phyloP scores from a whole-genome alignment of 345 rosid species.

The Eutrema heterophyllum region DNA sequence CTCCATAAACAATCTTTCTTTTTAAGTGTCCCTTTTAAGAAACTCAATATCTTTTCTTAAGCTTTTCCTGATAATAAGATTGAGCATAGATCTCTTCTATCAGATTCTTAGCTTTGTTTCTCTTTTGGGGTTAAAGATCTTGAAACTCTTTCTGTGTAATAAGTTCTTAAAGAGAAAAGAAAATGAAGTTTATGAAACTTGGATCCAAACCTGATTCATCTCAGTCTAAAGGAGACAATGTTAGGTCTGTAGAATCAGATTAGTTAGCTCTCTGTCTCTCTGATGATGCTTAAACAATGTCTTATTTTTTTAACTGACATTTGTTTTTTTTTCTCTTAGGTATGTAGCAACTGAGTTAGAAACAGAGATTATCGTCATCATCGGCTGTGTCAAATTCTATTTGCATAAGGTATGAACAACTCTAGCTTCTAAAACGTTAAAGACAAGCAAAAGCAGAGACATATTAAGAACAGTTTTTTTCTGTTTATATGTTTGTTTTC shows the following conservation, averaged over 20 bases:
- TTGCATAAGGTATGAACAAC: slow-evolving; percentile 53
- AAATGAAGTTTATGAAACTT: slow-evolving; percentile 90
- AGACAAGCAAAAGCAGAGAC: not conserved
- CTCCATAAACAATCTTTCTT: not conserved
- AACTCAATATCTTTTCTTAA: not conserved
- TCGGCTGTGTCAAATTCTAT: slow-evolving; percentile 50
- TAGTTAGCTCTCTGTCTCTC: not conserved
- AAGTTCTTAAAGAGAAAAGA: slow-evolving; percentile 30
- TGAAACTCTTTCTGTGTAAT: not conserved
- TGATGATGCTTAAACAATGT: not conserved
- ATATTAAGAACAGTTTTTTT: not conserved
- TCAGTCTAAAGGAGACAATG: slow-evolving; percentile 53
- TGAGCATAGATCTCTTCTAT: not conserved
- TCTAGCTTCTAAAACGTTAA: not conserved
- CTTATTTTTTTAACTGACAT: not conserved
- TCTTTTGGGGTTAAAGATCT: not conserved
- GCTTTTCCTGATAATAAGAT: slow-evolving; percentile 5
- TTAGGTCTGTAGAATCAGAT: slow-evolving; percentile 37
- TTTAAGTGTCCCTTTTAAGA: not conserved
- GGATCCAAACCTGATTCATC: slow-evolving; percentile 76
- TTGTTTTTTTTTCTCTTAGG: slow-evolving; percentile 30
- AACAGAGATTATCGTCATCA: slow-evolving; percentile 49
- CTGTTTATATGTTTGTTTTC: not conserved
- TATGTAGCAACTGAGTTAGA: slow-evolving; percentile 55
- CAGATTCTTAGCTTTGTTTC: slow-evolving; percentile 8